Percentiles rank a stretch among this genome's conserved stretches.
phyloP scores from a whole-genome alignment of 805 yeast genomes.

The Blastobotrys terrestris region DNA sequence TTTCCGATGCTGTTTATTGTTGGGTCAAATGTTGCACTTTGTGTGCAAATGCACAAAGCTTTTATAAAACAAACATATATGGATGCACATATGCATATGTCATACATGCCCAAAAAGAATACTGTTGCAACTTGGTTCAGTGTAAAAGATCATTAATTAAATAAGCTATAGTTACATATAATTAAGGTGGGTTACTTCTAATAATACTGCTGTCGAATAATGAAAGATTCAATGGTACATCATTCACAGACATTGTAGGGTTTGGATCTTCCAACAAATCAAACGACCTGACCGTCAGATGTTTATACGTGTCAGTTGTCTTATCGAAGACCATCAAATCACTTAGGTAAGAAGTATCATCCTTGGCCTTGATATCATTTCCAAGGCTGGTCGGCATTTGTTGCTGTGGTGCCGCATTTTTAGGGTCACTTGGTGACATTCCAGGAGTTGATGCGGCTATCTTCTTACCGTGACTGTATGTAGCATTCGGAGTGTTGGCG shows the following conservation, averaged over 20 bases:
- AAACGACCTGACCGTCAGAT: conserved; percentile 42
- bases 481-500: background rate
- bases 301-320: conserved; percentile 28
- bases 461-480: background rate
- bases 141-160: background rate
- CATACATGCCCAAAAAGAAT: too few species aligned
- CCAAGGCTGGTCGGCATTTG: background rate
- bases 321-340: conserved; percentile 28
- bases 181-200: background rate
- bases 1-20: too few species aligned
- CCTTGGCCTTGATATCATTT: background rate
- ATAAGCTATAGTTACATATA: conserved; percentile 3
- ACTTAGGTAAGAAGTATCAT: conserved; percentile 12
- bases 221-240: conserved; percentile 48
- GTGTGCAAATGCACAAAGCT: too few species aligned
- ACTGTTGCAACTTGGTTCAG: too few species aligned
- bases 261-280: conserved; percentile 56
- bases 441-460: background rate
- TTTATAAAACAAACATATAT: too few species aligned
- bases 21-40: too few species aligned
- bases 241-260: conserved; percentile 43
- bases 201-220: conserved; percentile 49
- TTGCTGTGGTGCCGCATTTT: background rate
- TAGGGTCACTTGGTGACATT: background rate
- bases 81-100: too few species aligned